These are phyloP conservation scores for Extremus antarcticus DNA, from an alignment of 495 filamentous ascomycete species.

Conservation along the genomic window DNA sequence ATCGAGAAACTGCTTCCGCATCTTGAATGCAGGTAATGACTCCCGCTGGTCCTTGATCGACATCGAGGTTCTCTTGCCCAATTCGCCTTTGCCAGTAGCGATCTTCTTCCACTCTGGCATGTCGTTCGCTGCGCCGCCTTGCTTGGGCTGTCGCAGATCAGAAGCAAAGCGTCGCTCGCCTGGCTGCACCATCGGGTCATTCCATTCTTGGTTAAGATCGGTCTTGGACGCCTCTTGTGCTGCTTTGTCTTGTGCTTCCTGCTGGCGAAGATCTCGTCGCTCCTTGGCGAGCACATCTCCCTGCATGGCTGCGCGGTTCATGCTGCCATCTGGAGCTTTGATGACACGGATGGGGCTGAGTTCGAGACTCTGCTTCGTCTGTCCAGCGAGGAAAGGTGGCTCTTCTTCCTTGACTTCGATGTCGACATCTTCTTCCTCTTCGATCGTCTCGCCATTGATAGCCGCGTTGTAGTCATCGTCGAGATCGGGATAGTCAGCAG, in stretches of 20 bases:
- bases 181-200: conserved; percentile 86
- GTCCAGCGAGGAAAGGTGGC: conserved; percentile 88
- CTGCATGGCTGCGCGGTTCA: conserved; percentile 91
- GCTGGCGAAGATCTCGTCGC: conserved; percentile 74
- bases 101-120: conserved; percentile 91
- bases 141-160: conserved; percentile 55
- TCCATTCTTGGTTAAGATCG: conserved; percentile 85
- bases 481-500: conserved; percentile 84
- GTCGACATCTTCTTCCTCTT: conserved; percentile 93
- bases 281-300: conserved; percentile 86
- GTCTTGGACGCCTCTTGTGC: conserved; percentile 67
- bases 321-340: conserved; percentile 90
- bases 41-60: conserved; percentile 93
- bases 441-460: conserved; percentile 74
- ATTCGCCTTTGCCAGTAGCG: conserved; percentile 68
- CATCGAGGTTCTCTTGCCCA: conserved; percentile 82
- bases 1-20: conserved; percentile 77
- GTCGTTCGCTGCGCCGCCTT: conserved; percentile 44
- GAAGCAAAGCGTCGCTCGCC: conserved; percentile 77
- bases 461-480: conserved; percentile 90
- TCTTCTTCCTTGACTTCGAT: conserved; percentile 96
- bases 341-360: conserved; percentile 91
- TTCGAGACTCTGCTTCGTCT: conserved; percentile 91
- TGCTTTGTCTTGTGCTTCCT: conserved; percentile 75
- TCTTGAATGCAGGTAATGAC: conserved; percentile 80